A percentile compares a stretch with the other conserved stretches of the same genome.
phyloP scores from a whole-genome alignment of 352 stramenopile genomes.

The Pythium guiyangense region DNA sequence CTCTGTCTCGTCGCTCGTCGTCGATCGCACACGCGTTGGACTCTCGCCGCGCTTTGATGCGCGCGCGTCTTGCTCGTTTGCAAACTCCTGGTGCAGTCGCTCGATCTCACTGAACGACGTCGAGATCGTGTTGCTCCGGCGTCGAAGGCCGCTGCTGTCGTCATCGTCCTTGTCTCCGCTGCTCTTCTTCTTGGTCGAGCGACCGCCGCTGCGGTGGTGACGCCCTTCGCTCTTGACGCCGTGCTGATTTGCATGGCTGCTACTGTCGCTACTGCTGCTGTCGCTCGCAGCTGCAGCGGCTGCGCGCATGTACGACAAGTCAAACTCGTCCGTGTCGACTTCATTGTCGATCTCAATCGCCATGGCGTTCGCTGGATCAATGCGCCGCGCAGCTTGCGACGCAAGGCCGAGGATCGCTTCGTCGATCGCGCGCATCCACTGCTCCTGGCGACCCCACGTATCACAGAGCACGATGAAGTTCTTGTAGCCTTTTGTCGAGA shows the following conservation, averaged over 20 bases:
- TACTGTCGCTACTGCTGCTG: constrained; percentile 23
- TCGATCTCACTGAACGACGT: constrained; percentile 28
- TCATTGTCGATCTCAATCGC: constrained; percentile 89
- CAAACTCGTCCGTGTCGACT: constrained; percentile 74
- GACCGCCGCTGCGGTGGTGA: neutral
- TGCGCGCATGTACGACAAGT: constrained; percentile 42
- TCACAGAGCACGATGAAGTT: constrained; percentile 84
- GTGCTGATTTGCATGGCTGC: constrained; percentile 5
- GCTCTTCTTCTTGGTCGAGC: neutral
- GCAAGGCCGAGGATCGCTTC: constrained; percentile 66
- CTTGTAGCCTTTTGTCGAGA: constrained; percentile 88
- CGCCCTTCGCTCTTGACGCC: constrained; percentile 6
- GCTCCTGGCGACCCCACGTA: constrained; percentile 82
- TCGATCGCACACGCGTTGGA: constrained; percentile 1
- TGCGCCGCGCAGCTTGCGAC: constrained; percentile 50
- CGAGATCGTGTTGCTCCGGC: constrained; percentile 34
- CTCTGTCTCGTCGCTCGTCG: constrained; percentile 1
- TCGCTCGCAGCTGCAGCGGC: constrained; percentile 11
- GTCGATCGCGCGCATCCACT: constrained; percentile 85
- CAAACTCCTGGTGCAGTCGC: constrained; percentile 27
- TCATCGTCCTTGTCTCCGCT: constrained; percentile 6
- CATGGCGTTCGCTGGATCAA: constrained; percentile 69
- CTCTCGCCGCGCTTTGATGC: neutral
- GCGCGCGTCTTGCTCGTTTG: constrained; percentile 16
- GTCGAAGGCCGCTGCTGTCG: constrained; percentile 7